Base-by-base conservation (phyloP, 2,329 filamentous ascomycete genomes). In the Diaporthe aspalathi region DNA sequence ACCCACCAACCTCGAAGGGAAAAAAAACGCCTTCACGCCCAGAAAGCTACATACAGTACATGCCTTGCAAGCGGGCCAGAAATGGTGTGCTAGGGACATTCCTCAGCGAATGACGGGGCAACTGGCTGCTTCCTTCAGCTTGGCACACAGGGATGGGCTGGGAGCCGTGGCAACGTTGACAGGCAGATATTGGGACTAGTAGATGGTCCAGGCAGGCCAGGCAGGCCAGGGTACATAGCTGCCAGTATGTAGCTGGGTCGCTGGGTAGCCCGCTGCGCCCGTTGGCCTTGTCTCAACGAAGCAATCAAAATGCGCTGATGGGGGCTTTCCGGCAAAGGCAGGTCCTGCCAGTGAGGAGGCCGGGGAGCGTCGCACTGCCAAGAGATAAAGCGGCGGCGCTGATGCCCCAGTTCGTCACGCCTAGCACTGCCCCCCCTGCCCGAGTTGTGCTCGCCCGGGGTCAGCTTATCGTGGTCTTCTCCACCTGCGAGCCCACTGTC, bases 401-500 rank as follows among this genome's bases (percentile, higher is more conserved):
- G 43, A 60, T 63, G 60, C 14, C 60, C 60, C 43, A 63, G 60
- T 63, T 63, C 12, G 60, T 63, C 32, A 65, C 67, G 67, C 57
- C 60, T 38, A 70, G 47, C 35, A 40, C 56, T 16, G 56, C 47
- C 27, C 45, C 47, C 47, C 35, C 35, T 32, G 24, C 57, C 53
- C 20, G 17, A n/a, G 9, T 47, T 38, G 35, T 24, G 65, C n/a
- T n/a, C 35, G 40, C 43, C 60, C 43, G 27, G 12, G 6, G 60
- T 63, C 60, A 52, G 56, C 56, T 70, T 70, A 70, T 70, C 67
- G 49, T 35, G 45, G 45, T 17, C 38, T 12, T 35, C 67, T 53
- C 67, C 67, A 70, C 67, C 57, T 29, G 43, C 17, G n/a, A 70
- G 35, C 29, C 60, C 54, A 65, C 57, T 47, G 27, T 0, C 24